Evolutionary conservation across 257 asterid genomes (phyloP), one percentile per base, ranked within the genome.

Genomic region (Nicotiana knightiana): DNA sequence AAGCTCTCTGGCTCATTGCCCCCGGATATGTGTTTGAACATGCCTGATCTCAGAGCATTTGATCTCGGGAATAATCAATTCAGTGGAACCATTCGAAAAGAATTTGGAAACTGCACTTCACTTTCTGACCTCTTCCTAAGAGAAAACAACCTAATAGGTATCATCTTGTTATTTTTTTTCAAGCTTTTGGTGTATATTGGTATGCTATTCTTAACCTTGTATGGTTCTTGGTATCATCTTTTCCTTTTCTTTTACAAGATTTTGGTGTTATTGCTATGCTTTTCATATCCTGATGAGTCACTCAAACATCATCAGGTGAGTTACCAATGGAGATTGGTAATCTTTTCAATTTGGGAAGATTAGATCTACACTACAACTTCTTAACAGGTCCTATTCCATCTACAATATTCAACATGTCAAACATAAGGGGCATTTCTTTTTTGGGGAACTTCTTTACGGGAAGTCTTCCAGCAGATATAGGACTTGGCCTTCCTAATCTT

Each of bases 401-500:
- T 32, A 26, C 51, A 10, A 54, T 84, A 11, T 81, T 84, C 75
- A 84, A 84, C 67, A 78, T 81, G 12, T 48, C 87, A 39, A 66
- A 70, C 43, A 21, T 81, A 39, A 81, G 39, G 37, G 32, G 33
- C 1, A 30, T 84, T 6, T 16, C 30, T 1, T 48, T 84, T 76
- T 26, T 32, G 30, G 30, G 8, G 0, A 81, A 81, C 76, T 63
- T 37, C 26, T 59, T 84, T 13, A 64, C 48, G 0, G 87, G 87
- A 61, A 64, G 2, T 65, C 82, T 89, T 57, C 90, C 91, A 26
- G 21, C 85, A 43, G 80, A 21, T 78, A 68, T 84, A 66, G 83
- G 86, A 35, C 68, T 48, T 39, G 21, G 62, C 6, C 83, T 85
- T 59, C 89, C 89, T 12, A 84, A 80, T 26, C 86, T 88, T n/a